phyloP scores from a whole-genome alignment of 2,329 filamentous ascomycete species.

The Lecanicillium sp. region DNA sequence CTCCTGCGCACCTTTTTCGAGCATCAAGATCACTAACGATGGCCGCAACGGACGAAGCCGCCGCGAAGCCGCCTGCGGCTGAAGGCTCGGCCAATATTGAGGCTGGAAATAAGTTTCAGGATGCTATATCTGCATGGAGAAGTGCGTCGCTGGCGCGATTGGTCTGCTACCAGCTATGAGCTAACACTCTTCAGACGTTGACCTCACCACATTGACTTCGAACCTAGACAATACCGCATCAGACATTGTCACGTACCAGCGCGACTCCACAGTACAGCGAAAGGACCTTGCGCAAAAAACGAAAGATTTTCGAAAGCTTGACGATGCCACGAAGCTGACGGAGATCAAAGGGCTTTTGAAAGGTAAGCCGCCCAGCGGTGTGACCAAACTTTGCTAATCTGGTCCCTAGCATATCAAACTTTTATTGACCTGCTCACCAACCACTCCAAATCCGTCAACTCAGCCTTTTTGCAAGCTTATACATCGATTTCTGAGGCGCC shows the following conservation, averaged over 20 bases:
- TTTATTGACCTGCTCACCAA: conserved; percentile 96
- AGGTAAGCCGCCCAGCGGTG: conserved; percentile 37
- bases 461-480: conserved; percentile 87
- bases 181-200: conserved; percentile 55
- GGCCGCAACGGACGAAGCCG: conserved; percentile 19
- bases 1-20: too few species aligned
- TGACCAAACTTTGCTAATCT: neutral
- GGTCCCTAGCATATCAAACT: conserved; percentile 71
- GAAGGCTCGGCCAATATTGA: conserved; percentile 28
- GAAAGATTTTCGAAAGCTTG: conserved; percentile 92
- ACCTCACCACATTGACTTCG: conserved; percentile 74
- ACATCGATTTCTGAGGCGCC: conserved; percentile 90
- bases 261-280: conserved; percentile 89
- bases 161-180: neutral
- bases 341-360: conserved; percentile 89
- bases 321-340: conserved; percentile 75
- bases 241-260: conserved; percentile 86
- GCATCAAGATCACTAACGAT: conserved; percentile 7
- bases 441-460: conserved; percentile 89
- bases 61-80: conserved; percentile 17
- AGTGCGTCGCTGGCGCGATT: conserved; percentile 43
- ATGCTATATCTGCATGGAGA: conserved; percentile 91
- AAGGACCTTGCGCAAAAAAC: conserved; percentile 99
- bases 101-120: conserved; percentile 88
- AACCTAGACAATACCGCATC: conserved; percentile 89